Base-by-base conservation (phyloP, 257 asterid genomes). In the Capsicum chinense region DNA sequence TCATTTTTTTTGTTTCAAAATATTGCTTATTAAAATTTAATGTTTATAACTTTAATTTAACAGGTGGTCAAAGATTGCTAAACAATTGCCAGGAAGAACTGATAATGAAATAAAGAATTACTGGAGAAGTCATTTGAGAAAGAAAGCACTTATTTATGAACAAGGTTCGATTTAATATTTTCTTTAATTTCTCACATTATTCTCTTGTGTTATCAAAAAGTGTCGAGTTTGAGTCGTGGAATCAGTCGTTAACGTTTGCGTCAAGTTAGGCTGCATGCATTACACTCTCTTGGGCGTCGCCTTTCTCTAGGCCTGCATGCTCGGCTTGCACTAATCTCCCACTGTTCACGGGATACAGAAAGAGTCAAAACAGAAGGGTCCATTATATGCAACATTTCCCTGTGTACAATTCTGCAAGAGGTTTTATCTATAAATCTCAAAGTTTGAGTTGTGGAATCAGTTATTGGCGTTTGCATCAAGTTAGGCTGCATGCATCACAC, bases 31-130 rank as follows among this genome's bases (percentile, higher is more conserved):
- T 76, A 16, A 66, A 52, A 0, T 54, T 54, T 26, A 14, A 5
- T 50, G 26, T 37, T 67, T 39, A 0, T 71, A 63, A 26, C 81
- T 44, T n/a, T 1, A 37, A 69, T 81, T 84, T 15, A 13, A 6
- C 70, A 94, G 97, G 89, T 94, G 98, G 98, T 90, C 97, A 37
- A 92, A 87, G 85, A 94, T 93, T 62, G 98, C 97, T 2, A 83
- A 85, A 83, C 88, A 87, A 81, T 83, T 94, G 89, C 92, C 97
- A 0, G 98, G 98, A 86, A 88, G 97, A 87, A 94, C 98, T 3
- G 97, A 94, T 52, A 94, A 94, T 67, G 97, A 92, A 87, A 91
- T 94, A 56, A 94, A 94, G 86, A 94, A 93, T 87, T 93, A 90
- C 6, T 93, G 97, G 97, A 89, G 93, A 88, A 88, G 93, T 83